Evolutionary conservation across 306 rosid species (phyloP), one percentile per base, ranked within the genome.

Genomic region (Abrus precatorius): DNA sequence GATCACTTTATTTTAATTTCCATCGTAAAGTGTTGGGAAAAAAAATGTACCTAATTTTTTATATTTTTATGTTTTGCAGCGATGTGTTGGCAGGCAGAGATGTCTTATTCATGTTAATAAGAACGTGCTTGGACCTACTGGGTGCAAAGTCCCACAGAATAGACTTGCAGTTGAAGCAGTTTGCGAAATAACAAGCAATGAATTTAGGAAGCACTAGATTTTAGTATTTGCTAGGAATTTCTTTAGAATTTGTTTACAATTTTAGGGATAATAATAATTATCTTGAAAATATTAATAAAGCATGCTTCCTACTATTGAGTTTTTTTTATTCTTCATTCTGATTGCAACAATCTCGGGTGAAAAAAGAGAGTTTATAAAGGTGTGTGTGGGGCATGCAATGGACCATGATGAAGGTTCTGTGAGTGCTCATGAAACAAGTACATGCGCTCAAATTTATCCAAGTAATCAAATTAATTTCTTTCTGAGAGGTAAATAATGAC

Each of bases 161-260:
- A 75, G 64, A 38, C 50, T 81, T 69, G 85, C 80, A 7, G 20
- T 74, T 38, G 80, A 74, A 34, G 85, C 85, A 44, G 6, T 45
- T 34, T 81, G 80, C n/a, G 14, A 34, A 1, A 11, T 13, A 43
- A 32, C 27, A 0, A 4, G 3, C 2, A 7, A 0, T 53, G 66
- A 60, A 10, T 3, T 20, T 41, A 60, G 20, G 66, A 60, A 11
- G 41, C 0, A 1, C 1, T 32, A 61, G 44, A 33, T 61, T 61
- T 30, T 61, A 61, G 67, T 11, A 61, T 61, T 0, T 33, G 3
- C 10, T 61, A 61, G 9, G 44, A 61, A 33, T 7, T 57, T 57
- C 10, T 1, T 29, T 29, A 20, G 34, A 8, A 7, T 55, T 60
- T 60, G 10, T 13, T 29, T 59, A 3, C 12, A 20, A 20, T 36